A percentile compares a stretch with the other conserved stretches of the same genome.
Evolutionary conservation across 148 eudicot genomes (phyloP).

Genomic region (Beta vulgaris): DNA sequence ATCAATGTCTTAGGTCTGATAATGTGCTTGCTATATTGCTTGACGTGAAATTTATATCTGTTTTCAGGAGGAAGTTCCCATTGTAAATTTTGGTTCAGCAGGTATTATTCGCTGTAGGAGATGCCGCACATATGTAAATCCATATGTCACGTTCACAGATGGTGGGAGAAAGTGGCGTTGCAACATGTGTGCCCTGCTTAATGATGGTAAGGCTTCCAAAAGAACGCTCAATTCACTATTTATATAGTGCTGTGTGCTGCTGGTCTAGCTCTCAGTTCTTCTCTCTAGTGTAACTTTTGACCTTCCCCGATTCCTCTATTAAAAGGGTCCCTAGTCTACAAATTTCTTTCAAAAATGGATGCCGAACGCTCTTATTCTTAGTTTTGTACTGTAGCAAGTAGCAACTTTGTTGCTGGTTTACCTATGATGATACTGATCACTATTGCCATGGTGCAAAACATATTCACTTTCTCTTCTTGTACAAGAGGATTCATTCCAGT

Average conservation of each 20-base stretch:
- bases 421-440: neutral
- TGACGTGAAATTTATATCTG: constrained; percentile 18
- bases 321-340: neutral
- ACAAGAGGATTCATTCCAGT: neutral
- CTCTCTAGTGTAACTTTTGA: neutral
- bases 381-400: neutral
- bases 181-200: constrained; percentile 86
- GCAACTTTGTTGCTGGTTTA: constrained; percentile 4
- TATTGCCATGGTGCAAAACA: neutral
- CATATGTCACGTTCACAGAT: constrained; percentile 80
- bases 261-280: neutral
- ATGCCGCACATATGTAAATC: constrained; percentile 95
- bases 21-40: constrained; percentile 19
- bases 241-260: neutral
- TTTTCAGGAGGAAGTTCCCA: constrained; percentile 90
- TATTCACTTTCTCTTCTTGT: neutral
- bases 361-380: neutral
- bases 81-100: constrained; percentile 76
- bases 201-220: constrained; percentile 68
- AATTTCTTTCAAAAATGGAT: neutral
- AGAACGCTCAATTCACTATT: neutral
- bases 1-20: constrained; percentile 2
- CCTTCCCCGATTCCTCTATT: neutral
- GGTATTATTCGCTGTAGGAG: constrained; percentile 96
- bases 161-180: constrained; percentile 98